phyloP scores from a whole-genome alignment of 1,284 basidiomycete genomes.

The Erythrobasidium hasegawianum region DNA sequence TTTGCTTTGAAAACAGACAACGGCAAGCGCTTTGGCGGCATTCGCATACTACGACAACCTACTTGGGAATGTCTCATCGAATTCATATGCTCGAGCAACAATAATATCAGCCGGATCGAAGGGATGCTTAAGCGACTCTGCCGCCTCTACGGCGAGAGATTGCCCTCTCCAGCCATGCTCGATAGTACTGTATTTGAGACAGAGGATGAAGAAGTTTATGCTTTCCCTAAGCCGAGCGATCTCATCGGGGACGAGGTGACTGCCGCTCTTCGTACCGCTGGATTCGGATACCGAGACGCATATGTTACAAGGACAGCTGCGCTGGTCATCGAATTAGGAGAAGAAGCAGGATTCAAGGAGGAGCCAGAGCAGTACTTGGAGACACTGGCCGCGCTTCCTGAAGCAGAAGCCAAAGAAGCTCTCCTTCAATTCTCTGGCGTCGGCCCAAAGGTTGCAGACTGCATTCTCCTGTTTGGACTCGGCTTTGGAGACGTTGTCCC shows the following conservation, averaged over 20 bases:
- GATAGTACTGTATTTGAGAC: slow-evolving; percentile 6
- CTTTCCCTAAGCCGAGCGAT: slow-evolving; percentile 74
- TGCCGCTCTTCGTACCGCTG: slow-evolving; percentile 68
- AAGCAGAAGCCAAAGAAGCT: slow-evolving; percentile 64
- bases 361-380: slow-evolving; percentile 44
- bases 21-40: slow-evolving; percentile 57
- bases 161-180: slow-evolving; percentile 41
- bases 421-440: slow-evolving; percentile 82
- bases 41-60: slow-evolving; percentile 79
- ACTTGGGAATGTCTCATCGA: slow-evolving; percentile 93
- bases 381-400: slow-evolving; percentile 62
- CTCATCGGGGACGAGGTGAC: slow-evolving; percentile 64
- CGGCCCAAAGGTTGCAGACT: slow-evolving; percentile 93
- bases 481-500: slow-evolving; percentile 86
- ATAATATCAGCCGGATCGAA: slow-evolving; percentile 88
- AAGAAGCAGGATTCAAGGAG: slow-evolving; percentile 41
- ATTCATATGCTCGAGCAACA: slow-evolving; percentile 98
- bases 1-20: slow-evolving; percentile 65
- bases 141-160: slow-evolving; percentile 38
- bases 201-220: slow-evolving; percentile 59
- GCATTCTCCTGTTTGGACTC: slow-evolving; percentile 87
- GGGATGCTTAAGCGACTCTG: slow-evolving; percentile 68
- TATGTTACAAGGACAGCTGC: slow-evolving; percentile 80
- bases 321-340: slow-evolving; percentile 60
- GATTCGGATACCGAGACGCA: slow-evolving; percentile 92